phyloP scores from a whole-genome alignment of 108 stramenopile genomes.

The Aurantiochytrium sp. region DNA sequence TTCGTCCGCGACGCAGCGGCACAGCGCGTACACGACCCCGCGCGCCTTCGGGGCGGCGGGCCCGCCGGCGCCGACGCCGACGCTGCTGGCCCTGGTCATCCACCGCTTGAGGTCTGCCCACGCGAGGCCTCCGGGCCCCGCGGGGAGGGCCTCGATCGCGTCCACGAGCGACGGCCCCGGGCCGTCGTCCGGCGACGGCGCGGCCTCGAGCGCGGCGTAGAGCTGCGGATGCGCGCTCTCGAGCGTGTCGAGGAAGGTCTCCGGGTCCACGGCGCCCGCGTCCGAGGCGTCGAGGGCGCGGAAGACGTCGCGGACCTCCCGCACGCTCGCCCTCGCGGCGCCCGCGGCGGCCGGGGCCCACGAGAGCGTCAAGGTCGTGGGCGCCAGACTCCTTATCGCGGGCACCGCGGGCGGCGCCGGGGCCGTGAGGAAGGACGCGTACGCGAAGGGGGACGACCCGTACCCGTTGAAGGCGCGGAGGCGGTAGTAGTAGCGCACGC shows the following conservation, averaged over 20 bases:
- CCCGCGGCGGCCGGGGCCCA: neutral
- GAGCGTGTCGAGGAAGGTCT: neutral
- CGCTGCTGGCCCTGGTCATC: neutral
- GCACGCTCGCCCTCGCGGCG: neutral
- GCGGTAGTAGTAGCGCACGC: neutral
- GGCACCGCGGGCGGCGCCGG: neutral
- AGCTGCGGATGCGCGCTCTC: neutral
- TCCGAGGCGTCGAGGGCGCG: neutral
- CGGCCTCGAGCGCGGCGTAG: neutral
- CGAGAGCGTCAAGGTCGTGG: neutral
- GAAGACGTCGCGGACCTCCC: neutral
- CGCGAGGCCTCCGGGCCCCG: neutral
- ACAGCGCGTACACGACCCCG: neutral
- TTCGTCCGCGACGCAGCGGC: neutral
- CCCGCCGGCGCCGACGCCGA: neutral
- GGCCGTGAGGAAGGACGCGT: neutral
- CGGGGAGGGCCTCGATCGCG: neutral
- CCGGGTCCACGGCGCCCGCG: neutral
- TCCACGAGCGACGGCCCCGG: neutral
- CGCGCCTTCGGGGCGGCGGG: neutral
- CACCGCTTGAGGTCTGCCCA: neutral
- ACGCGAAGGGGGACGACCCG: conserved; percentile 4
- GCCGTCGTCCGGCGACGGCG: neutral
- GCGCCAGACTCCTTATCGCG: neutral
- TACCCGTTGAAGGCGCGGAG: conserved; percentile 2